phyloP scores from a whole-genome alignment of 108 stramenopile genomes.

The Conticribra weissflogii region DNA sequence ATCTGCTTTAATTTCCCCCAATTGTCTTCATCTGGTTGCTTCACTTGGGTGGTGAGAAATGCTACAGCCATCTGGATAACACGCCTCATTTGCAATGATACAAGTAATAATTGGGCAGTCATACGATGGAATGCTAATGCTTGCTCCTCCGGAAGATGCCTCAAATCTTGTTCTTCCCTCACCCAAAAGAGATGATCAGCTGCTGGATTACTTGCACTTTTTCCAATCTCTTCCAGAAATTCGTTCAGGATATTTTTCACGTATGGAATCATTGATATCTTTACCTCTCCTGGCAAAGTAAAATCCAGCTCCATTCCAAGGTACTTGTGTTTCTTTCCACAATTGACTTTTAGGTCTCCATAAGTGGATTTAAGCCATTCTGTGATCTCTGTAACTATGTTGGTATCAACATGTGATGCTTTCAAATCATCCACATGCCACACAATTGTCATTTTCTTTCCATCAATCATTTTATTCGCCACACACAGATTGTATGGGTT shows the following conservation, averaged over 20 bases:
- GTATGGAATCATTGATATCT: not conserved
- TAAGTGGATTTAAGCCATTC: not conserved
- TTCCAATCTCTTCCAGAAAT: not conserved
- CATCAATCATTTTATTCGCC: not conserved
- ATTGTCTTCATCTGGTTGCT: too few species aligned
- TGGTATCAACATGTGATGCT: conserved; percentile 38
- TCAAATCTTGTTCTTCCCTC: not conserved
- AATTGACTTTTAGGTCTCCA: not conserved
- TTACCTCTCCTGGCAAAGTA: not conserved
- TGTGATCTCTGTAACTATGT: not conserved
- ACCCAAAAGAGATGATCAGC: not conserved
- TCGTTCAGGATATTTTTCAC: not conserved
- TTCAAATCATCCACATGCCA: conserved; percentile 60
- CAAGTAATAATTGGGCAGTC: not conserved
- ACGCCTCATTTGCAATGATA: not conserved
- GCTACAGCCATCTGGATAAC: not conserved
- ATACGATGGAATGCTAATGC: not conserved
- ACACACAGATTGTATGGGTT: conserved; percentile 57
- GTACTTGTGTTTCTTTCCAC: conserved; percentile 1
- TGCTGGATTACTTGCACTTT: not conserved
- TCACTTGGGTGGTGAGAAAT: not conserved
- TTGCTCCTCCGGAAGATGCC: not conserved
- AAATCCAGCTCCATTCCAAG: not conserved
- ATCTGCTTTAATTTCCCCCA: too few species aligned
- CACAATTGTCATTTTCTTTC: conserved; percentile 21